Evolutionary conservation across 345 rosid species (phyloP), one percentile per base, ranked within the genome.

Genomic region (Cardamine occulta): DNA sequence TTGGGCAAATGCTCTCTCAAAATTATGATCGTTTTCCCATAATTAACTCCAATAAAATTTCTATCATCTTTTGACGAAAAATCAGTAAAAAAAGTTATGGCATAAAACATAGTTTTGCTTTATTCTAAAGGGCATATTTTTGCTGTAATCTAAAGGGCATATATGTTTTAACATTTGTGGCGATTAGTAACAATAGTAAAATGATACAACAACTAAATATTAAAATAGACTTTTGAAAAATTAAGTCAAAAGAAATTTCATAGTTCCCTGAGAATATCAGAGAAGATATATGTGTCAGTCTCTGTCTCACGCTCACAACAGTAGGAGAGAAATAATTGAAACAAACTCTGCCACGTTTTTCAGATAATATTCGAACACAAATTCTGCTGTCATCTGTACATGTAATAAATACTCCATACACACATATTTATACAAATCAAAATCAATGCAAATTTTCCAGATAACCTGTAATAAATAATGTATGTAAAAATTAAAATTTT

Each of bases 211-310:
- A 52, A 11, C 28, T 47, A 47, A 47, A n/a, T 45, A 45, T 15
- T 45, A 9, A 37, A 37, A 37, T 37, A 11, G 42, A 37, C 14
- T 10, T 37, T 37, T 37, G 42, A 37, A 11, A 40, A 11, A 12
- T 12, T 12, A 47, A 45, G 68, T 72, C 60, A 35, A 39, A 39
- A 72, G 15, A 72, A 52, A 29, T 32, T 74, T 65, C 39, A 63
- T 73, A 64, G 56, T 15, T 28, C 40, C 23, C 34, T 18, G 34
- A 63, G 42, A 63, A 53, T 40, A 40, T 40, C 63, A 63, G 70
- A 53, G 47, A 63, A 55, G 26, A 73, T 73, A 18, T 42, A 55
- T 32, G 66, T 47, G 56, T 64, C 62, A 60, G 69, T 62, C 54
- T 23, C 49, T 9, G 59, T 35, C 60, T 65, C 72, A 74, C 51